Conservation (phyloP, 768 basidiomycete species). For the Suillus paluster region DNA sequence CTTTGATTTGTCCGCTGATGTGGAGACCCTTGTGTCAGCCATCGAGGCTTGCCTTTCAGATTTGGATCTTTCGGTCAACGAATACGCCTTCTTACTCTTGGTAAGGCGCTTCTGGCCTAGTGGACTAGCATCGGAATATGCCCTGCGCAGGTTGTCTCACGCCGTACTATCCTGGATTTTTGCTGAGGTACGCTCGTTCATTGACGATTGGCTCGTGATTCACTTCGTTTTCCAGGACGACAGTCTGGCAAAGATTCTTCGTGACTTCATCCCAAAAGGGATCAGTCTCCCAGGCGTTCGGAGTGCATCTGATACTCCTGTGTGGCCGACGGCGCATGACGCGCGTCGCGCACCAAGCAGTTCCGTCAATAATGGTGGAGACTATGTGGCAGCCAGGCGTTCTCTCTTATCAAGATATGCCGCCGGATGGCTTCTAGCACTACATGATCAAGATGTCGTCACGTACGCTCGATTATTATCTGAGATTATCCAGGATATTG, state of each 20-base stretch:
- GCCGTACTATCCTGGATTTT: conserved; percentile 72
- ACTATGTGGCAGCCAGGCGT: conserved; percentile 67
- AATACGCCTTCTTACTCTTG: conserved; percentile 73
- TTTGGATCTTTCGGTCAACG: conserved; percentile 74
- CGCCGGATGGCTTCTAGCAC: conserved; percentile 67
- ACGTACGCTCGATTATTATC: conserved; percentile 59
- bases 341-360: conserved; percentile 40
- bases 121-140: conserved; percentile 73
- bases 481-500: conserved; percentile 53
- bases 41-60: conserved; percentile 75
- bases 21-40: conserved; percentile 72
- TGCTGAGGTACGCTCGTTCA: conserved; percentile 55
- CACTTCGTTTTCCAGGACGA: conserved; percentile 53
- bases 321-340: conserved; percentile 56
- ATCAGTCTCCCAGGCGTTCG: conserved; percentile 68
- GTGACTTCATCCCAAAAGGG: conserved; percentile 66
- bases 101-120: conserved; percentile 75
- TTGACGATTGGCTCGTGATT: background rate
- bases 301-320: conserved; percentile 40
- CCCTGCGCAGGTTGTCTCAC: conserved; percentile 60
- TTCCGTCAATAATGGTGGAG: conserved; percentile 63
- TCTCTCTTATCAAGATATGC: conserved; percentile 60
- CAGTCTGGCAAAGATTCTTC: conserved; percentile 65
- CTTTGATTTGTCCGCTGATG: conserved; percentile 71
- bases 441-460: conserved; percentile 63